Evolutionary conservation across 2,329 filamentous ascomycete genomes (phyloP).

Genomic region (Claviceps africana): DNA sequence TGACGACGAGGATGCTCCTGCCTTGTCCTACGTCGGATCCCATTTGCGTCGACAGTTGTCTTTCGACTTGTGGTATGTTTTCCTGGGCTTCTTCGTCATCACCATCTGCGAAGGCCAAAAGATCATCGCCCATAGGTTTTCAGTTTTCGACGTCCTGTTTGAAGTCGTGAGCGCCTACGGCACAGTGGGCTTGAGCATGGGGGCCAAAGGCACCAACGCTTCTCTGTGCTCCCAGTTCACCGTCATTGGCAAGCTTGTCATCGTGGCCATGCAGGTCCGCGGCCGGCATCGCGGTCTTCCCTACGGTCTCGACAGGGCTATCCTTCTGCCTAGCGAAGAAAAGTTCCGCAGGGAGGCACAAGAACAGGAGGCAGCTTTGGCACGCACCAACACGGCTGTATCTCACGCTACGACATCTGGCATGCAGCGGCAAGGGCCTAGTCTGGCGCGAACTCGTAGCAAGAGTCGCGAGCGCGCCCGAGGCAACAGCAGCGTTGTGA

Average conservation of each 20-base stretch:
- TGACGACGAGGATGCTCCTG: slow-evolving; percentile 38
- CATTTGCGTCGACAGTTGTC: slow-evolving; percentile 88
- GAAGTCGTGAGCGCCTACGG: slow-evolving; percentile 86
- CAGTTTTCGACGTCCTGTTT: slow-evolving; percentile 60
- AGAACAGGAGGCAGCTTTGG: slow-evolving; percentile 27
- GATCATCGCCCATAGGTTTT: slow-evolving; percentile 49
- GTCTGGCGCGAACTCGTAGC: slow-evolving; percentile 20
- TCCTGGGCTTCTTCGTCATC: slow-evolving; percentile 84
- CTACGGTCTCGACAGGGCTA: slow-evolving; percentile 50
- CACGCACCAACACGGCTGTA: slow-evolving; percentile 21
- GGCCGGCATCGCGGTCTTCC: slow-evolving; percentile 55
- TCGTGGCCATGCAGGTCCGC: slow-evolving; percentile 56
- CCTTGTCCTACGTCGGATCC: slow-evolving; percentile 73
- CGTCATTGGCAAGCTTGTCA: slow-evolving; percentile 54
- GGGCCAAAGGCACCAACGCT: slow-evolving; percentile 61
- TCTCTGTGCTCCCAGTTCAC: slow-evolving; percentile 75
- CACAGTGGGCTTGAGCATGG: slow-evolving; percentile 82
- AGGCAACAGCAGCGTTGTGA: slow-evolving; percentile 28
- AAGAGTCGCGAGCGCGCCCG: slow-evolving; percentile 23
- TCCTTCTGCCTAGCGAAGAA: slow-evolving; percentile 43
- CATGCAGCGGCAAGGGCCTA: slow-evolving; percentile 16
- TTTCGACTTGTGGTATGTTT: slow-evolving; percentile 96
- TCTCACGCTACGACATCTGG: slow-evolving; percentile 20
- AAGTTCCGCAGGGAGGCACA: slow-evolving; percentile 39
- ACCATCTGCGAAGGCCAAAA: slow-evolving; percentile 70